Percentiles rank a stretch among this genome's conserved stretches.
These are phyloP conservation scores for Styphnolobium japonicum DNA, from an alignment of 306 rosid genomes.

Conservation along the genomic window DNA sequence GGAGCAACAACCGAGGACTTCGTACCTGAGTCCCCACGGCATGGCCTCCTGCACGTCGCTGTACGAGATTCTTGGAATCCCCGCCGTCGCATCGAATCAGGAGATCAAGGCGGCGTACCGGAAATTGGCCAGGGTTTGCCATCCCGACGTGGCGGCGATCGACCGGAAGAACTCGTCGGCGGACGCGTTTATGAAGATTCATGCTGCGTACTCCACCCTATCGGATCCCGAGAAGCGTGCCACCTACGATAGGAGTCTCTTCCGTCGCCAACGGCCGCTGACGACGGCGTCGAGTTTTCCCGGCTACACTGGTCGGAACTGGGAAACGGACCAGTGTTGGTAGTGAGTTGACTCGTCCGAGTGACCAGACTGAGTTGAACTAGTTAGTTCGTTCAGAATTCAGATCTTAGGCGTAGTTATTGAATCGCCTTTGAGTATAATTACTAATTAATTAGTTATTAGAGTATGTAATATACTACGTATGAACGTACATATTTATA, in stretches of 20 bases:
- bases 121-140: constrained; percentile 58
- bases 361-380: background rate
- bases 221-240: constrained; percentile 80
- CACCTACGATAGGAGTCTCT: constrained; percentile 49
- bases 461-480: background rate
- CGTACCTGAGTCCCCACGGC: constrained; percentile 18
- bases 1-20: constrained; percentile 13
- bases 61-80: constrained; percentile 68
- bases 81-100: constrained; percentile 46
- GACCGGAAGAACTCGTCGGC: constrained; percentile 50
- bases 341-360: constrained; percentile 41
- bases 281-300: constrained; percentile 35
- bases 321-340: constrained; percentile 99
- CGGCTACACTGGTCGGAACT: constrained; percentile 53
- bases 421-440: background rate
- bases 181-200: constrained; percentile 62
- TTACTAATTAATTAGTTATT: background rate
- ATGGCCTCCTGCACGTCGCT: constrained; percentile 46
- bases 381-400: background rate
- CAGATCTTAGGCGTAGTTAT: background rate
- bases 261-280: constrained; percentile 41
- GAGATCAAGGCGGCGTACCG: constrained; percentile 84
- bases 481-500: background rate
- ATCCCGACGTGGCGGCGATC: constrained; percentile 67
- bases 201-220: constrained; percentile 68